Conservation (phyloP, 2,329 filamentous ascomycete species). For the Botrytis porri region DNA sequence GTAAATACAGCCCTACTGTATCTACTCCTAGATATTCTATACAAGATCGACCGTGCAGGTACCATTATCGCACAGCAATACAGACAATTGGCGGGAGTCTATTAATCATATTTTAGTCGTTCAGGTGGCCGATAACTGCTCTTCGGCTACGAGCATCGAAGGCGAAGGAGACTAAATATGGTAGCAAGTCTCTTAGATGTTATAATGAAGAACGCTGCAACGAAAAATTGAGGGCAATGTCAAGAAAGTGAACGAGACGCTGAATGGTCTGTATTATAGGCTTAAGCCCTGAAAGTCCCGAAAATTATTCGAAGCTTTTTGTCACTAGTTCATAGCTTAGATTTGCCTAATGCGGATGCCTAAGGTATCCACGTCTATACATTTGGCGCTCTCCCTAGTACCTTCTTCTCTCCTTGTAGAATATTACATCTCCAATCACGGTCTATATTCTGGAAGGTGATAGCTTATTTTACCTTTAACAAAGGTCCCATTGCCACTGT, state of each 20-base stretch:
- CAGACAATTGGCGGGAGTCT: background rate
- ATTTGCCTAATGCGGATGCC: too few relatives aligned
- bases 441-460: too few relatives aligned
- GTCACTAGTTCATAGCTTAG: too few relatives aligned
- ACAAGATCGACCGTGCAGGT: background rate
- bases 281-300: too few relatives aligned
- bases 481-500: too few relatives aligned
- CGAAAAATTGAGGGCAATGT: background rate
- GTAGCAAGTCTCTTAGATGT: background rate
- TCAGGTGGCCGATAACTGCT: background rate
- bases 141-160: background rate
- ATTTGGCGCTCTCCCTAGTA: too few relatives aligned
- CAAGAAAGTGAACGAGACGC: background rate
- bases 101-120: background rate
- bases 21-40: background rate
- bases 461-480: too few relatives aligned
- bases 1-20: background rate
- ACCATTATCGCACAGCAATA: background rate
- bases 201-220: background rate
- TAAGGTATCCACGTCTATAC: too few relatives aligned
- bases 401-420: too few relatives aligned
- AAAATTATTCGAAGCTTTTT: too few relatives aligned
- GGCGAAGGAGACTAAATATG: background rate
- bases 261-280: too few relatives aligned
- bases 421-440: too few relatives aligned